Evolutionary conservation across 2,329 filamentous ascomycete species (phyloP).

Genomic region (Colletotrichum sp.): DNA sequence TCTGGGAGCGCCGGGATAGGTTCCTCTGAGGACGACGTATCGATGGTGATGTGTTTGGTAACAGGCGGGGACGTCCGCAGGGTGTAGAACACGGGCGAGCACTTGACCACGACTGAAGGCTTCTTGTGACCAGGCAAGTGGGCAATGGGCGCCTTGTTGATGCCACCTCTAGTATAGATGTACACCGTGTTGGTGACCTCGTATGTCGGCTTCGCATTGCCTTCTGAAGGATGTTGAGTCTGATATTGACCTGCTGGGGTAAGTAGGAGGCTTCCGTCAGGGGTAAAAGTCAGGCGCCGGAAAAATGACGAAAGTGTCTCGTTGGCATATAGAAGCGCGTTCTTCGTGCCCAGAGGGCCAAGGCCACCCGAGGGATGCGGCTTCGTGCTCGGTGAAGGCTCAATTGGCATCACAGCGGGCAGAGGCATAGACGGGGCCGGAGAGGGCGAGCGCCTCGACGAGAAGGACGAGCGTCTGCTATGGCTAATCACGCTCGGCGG

Average conservation of each 20-base stretch:
- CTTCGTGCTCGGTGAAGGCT: constrained; percentile 75
- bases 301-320: constrained; percentile 98
- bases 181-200: constrained; percentile 98
- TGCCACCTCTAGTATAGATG: constrained; percentile 93
- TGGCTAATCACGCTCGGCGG: constrained; percentile 78
- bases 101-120: constrained; percentile 93
- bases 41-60: constrained; percentile 91
- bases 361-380: constrained; percentile 65
- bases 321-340: constrained; percentile 91
- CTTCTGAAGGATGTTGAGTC: constrained; percentile 69
- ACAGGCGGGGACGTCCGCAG: constrained; percentile 70
- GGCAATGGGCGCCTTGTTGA: constrained; percentile 95
- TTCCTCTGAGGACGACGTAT: constrained; percentile 88
- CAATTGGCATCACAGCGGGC: constrained; percentile 93
- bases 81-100: constrained; percentile 88
- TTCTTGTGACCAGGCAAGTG: constrained; percentile 98
- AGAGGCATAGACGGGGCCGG: constrained; percentile 93
- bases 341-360: constrained; percentile 75
- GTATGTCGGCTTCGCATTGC: constrained; percentile 75
- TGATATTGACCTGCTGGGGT: constrained; percentile 97
- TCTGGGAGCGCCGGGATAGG: constrained; percentile 85
- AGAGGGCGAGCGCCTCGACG: constrained; percentile 84
- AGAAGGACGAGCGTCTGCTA: constrained; percentile 81
- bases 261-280: constrained; percentile 90
- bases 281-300: constrained; percentile 88